Evolutionary conservation across 2,329 filamentous ascomycete genomes (phyloP), one percentile per base, ranked within the genome.

Genomic region (Ceratocystis harringtonii): DNA sequence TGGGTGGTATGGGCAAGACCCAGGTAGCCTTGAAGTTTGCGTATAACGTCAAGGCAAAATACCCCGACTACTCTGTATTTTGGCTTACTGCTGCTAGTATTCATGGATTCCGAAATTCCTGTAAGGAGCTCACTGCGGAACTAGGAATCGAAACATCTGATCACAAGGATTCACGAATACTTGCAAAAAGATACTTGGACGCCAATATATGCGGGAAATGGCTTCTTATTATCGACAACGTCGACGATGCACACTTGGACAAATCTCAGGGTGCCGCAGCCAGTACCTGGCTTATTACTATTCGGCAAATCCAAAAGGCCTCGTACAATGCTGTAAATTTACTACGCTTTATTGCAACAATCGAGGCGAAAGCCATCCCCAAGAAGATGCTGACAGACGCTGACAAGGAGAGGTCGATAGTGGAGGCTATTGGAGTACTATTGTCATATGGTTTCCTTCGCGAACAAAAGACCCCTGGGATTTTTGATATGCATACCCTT

Each of bases 181-280:
- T 61, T 0, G 57, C 70, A 1, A 65, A 60, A 28, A 19, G 44
- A 3, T 52, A 70, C 30, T 63, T 72, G 0, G 69, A 68, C 65
- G 69, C 66, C 1, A 58, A 68, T n/a, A 22, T 45, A 1, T 66
- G 69, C 0, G 70, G 69, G 1, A 66, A 62, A 3, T 72, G 71
- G 71, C 64, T 72, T 30, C 67, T 72, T 0, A 57, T 72, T 8
- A 8, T 71, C 5, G 71, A 72, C 36, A 71, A 70, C 19, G 69
- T 69, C 5, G 70, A 25, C 8, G 2, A 22, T 5, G 22, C n/a
- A 5, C 48, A 28, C 48, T 22, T 10, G n/a, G n/a, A 52, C 7
- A 4, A 22, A 1, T 52, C n/a, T 1, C 48, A 52, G 8, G n/a
- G 19, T 12, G 48, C 48, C 10, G 48, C 12, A 1, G 48, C 48